A percentile compares a stretch with the other conserved stretches of the same genome.
Conservation (phyloP, 2,329 filamentous ascomycete genomes). For the Phialophora chinensis region DNA sequence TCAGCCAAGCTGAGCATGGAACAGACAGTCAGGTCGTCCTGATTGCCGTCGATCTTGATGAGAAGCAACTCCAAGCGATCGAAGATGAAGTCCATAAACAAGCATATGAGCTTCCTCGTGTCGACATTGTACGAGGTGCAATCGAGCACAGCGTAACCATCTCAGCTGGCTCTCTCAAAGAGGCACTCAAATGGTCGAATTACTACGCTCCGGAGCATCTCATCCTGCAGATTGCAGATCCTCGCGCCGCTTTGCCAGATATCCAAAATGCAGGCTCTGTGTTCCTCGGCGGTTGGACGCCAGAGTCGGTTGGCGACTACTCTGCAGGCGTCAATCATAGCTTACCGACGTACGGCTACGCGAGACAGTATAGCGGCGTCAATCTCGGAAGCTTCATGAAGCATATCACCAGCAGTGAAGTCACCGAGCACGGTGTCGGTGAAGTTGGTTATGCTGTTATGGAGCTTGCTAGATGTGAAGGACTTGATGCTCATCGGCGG, state of each 20-base stretch:
- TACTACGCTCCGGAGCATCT: constrained; percentile 95
- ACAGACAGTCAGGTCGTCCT: constrained; percentile 94
- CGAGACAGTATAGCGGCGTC: constrained; percentile 97
- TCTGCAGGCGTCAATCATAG: constrained; percentile 98
- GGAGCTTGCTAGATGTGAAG: constrained; percentile 92
- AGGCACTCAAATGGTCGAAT: constrained; percentile 85
- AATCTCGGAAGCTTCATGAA: constrained; percentile 96
- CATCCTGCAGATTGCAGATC: constrained; percentile 84
- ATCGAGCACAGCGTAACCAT: constrained; percentile 93
- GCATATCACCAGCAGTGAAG: constrained; percentile 93
- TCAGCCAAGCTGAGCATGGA: constrained; percentile 96
- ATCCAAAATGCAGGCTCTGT: constrained; percentile 96
- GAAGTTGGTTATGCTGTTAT: constrained; percentile 91
- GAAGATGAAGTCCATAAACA: constrained; percentile 90
- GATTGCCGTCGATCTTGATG: constrained; percentile 79
- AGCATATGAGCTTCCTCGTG: constrained; percentile 82
- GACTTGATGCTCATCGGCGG: constrained; percentile 87
- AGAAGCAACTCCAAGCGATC: constrained; percentile 76
- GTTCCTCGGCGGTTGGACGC: constrained; percentile 95
- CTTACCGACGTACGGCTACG: constrained; percentile 94
- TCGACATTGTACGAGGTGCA: constrained; percentile 88
- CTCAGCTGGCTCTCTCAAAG: constrained; percentile 70
- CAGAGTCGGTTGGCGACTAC: constrained; percentile 97
- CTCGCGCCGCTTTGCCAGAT: constrained; percentile 73
- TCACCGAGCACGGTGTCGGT: constrained; percentile 81